phyloP scores from a whole-genome alignment of 1,284 basidiomycete species.

The Moniliella sp. region DNA sequence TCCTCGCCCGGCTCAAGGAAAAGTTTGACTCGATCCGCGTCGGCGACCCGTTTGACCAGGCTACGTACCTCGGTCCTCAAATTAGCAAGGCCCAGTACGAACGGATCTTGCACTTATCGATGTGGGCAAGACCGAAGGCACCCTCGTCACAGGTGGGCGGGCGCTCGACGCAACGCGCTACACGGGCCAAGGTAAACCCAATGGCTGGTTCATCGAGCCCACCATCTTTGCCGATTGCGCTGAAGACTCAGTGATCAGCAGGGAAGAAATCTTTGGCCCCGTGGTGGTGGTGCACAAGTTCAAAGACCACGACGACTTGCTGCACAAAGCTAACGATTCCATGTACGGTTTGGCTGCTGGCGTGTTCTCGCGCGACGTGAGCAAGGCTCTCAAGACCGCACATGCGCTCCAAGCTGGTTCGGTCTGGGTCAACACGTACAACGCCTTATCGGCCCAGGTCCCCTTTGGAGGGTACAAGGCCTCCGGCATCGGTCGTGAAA shows the following conservation, averaged over 20 bases:
- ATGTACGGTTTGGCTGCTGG: conserved; percentile 64
- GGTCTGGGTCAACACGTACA: conserved; percentile 48
- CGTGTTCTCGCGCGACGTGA: conserved; percentile 61
- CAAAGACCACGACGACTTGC: conserved; percentile 42
- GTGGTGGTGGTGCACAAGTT: conserved; percentile 44
- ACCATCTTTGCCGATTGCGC: conserved; percentile 41
- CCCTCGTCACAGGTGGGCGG: conserved; percentile 54
- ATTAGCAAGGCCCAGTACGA: conserved; percentile 57
- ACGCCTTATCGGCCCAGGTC: conserved; percentile 11
- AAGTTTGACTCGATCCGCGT: conserved; percentile 38
- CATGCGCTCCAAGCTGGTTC: conserved; percentile 63
- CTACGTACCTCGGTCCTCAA: conserved; percentile 57
- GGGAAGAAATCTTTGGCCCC: conserved; percentile 79
- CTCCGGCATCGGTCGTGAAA: conserved; percentile 25
- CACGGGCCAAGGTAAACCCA: conserved; percentile 64
- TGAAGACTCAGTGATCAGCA: conserved; percentile 61
- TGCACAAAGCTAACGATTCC: conserved; percentile 58
- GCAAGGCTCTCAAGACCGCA: conserved; percentile 51
- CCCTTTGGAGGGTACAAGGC: conserved; percentile 21
- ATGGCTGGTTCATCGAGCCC: conserved; percentile 40
- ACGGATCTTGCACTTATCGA: conserved; percentile 74
- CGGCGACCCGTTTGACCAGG: conserved; percentile 56
- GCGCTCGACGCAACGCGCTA: conserved; percentile 48
- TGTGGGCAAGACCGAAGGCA: conserved; percentile 59
- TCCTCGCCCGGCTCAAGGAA: conserved; percentile 1